Conservation (phyloP, 768 basidiomycete genomes). For the Roridomyces roridus region DNA sequence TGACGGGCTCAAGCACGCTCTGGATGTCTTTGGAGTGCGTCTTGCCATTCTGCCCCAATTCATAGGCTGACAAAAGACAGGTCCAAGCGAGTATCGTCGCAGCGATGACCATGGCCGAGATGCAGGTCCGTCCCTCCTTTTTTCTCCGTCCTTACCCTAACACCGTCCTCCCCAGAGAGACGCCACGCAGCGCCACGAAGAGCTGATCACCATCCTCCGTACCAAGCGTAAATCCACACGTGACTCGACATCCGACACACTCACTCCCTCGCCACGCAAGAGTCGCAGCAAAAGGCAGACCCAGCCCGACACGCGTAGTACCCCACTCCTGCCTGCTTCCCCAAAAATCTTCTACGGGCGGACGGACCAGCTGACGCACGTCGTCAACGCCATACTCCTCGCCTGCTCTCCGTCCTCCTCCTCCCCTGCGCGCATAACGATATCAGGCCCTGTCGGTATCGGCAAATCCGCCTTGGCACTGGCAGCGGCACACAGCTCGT, state of each 20-base stretch:
- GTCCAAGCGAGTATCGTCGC: conserved; percentile 20
- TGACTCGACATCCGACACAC: not conserved
- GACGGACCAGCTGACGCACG: conserved; percentile 8
- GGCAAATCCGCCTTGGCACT: conserved; percentile 22
- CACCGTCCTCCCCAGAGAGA: conserved; percentile 10
- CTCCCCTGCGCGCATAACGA: conserved; percentile 4
- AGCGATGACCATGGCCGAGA: conserved; percentile 20
- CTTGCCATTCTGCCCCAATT: not conserved
- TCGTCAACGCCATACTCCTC: conserved; percentile 6
- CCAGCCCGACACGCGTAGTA: not conserved
- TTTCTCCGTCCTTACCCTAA: not conserved
- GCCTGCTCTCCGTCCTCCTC: not conserved
- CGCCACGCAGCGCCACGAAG: conserved; percentile 12
- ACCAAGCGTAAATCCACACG: conserved; percentile 1
- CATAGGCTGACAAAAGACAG: too few species aligned
- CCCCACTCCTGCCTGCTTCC: conserved; percentile 15
- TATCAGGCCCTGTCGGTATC: conserved; percentile 7
- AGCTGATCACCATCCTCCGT: conserved; percentile 21
- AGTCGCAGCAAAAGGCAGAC: conserved; percentile 6
- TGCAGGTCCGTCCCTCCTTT: conserved; percentile 5
- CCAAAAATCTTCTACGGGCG: conserved; percentile 22
- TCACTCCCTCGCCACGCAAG: not conserved
- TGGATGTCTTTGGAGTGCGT: conserved; percentile 21
- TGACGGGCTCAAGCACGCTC: conserved; percentile 15
- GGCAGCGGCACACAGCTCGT: conserved; percentile 8